Conservation (phyloP, 306 rosid genomes). For the Rosa rugosa region DNA sequence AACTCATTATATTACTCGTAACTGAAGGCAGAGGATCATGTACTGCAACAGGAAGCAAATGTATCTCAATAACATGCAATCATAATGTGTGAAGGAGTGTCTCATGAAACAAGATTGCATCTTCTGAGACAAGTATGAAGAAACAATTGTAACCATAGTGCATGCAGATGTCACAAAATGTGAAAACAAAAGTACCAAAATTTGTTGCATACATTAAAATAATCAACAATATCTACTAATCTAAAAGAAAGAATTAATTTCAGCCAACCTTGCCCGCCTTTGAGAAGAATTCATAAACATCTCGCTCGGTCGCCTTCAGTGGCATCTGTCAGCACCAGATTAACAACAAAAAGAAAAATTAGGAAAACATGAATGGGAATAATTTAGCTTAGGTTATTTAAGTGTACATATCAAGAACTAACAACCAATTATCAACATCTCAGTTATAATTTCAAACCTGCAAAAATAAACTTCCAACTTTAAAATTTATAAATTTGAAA, state of each 20-base stretch:
- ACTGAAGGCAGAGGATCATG: slow-evolving; percentile 54
- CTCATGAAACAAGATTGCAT: slow-evolving; percentile 24
- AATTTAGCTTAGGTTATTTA: background rate
- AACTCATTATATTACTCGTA: slow-evolving; percentile 42
- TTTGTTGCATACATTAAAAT: background rate
- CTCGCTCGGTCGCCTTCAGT: slow-evolving; percentile 93
- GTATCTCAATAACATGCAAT: slow-evolving; percentile 39
- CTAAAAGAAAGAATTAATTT: background rate
- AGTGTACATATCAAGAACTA: background rate
- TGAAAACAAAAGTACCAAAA: background rate
- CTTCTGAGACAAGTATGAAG: slow-evolving; percentile 11
- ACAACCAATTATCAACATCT: background rate
- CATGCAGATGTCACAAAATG: slow-evolving; percentile 9
- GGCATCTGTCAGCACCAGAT: slow-evolving; percentile 75
- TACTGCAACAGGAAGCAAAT: slow-evolving; percentile 55
- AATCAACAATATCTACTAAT: background rate
- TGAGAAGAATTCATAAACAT: slow-evolving; percentile 87
- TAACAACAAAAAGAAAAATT: slow-evolving; percentile 19
- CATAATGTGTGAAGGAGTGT: slow-evolving; percentile 26
- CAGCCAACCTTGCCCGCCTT: slow-evolving; percentile 95
- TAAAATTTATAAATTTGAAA: background rate
- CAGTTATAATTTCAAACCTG: background rate
- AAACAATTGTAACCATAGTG: background rate
- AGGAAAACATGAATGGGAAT: slow-evolving; percentile 19
- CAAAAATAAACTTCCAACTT: background rate